A percentile compares a stretch with the other conserved stretches of the same genome.
These are phyloP conservation scores for Paecilomyces variotii DNA, from an alignment of 2,329 filamentous ascomycete genomes.

Conservation along the genomic window DNA sequence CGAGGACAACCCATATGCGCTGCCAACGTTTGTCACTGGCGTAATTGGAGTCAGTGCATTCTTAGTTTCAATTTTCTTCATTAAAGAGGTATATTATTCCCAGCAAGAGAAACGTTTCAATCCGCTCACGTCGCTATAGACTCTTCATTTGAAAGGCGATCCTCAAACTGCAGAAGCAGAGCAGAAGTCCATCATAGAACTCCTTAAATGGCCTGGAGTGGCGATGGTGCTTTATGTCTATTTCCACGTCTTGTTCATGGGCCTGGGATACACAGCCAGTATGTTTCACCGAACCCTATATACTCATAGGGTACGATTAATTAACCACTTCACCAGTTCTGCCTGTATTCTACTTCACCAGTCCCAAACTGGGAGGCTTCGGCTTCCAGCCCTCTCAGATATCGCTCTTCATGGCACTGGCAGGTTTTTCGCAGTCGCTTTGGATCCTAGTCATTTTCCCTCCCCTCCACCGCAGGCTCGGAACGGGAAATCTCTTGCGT, in stretches of 20 bases:
- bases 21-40: constrained; percentile 54
- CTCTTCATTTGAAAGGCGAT: constrained; percentile 22
- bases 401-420: constrained; percentile 56
- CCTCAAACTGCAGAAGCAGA: neutral
- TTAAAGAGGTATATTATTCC: constrained; percentile 46
- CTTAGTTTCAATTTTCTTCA: constrained; percentile 45
- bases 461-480: constrained; percentile 54
- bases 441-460: constrained; percentile 69
- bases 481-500: constrained; percentile 59
- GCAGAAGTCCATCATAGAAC: constrained; percentile 20
- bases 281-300: constrained; percentile 2
- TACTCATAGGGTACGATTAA: neutral
- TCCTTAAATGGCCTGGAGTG: constrained; percentile 59
- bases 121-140: constrained; percentile 15
- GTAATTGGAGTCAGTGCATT: constrained; percentile 47
- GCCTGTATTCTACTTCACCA: constrained; percentile 62
- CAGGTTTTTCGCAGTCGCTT: constrained; percentile 57
- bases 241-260: constrained; percentile 59
- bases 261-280: constrained; percentile 61
- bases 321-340: constrained; percentile 31
- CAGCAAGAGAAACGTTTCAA: constrained; percentile 8
- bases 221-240: constrained; percentile 58
- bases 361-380: constrained; percentile 55
- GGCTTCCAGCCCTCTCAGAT: constrained; percentile 57
- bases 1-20: constrained; percentile 55